Evolutionary conservation across 306 rosid genomes (phyloP), one percentile per base, ranked within the genome.

Genomic region (Ziziphus jujuba): DNA sequence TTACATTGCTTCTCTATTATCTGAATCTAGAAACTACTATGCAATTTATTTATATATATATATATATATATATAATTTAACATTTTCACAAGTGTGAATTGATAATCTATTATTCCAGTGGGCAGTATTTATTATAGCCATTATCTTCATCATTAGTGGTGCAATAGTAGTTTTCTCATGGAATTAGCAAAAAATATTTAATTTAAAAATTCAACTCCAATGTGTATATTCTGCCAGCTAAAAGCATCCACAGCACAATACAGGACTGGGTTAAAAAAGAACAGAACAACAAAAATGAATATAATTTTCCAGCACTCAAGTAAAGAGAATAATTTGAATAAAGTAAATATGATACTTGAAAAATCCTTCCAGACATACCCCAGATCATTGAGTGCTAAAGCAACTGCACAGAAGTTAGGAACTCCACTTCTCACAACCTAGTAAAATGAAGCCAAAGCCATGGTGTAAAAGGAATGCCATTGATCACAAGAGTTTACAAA

Each of bases 341-440:
- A 68, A 33, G 53, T 44, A 59, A n/a, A 57, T 36, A 70, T 62
- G 55, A 49, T 48, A 65, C 31, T 35, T 10, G 51, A 11, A 8
- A 51, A 74, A 66, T 77, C 48, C 57, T 59, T 80, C 52, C 40
- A 22, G 44, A 72, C 92, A 35, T 85, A 92, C 98, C 98, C 95
- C 77, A 92, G 79, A 47, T 89, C 95, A 79, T 48, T 76, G 67
- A 92, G 96, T 70, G 96, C 96, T 65, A 92, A 82, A 72, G 96
- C 95, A 79, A 89, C 95, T 23, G 98, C 92, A 85, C 92, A 92
- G 52, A 89, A 92, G 84, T 89, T 92, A 11, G 98, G 96, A 56
- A 92, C 61, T 77, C 98, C 98, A 73, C 98, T 92, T 84, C 96
- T 84, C 71, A 87, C 82, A 77, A 92, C 98, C 96, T 91, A 84